phyloP scores from a whole-genome alignment of 495 filamentous ascomycete species.

The Podospora australis region DNA sequence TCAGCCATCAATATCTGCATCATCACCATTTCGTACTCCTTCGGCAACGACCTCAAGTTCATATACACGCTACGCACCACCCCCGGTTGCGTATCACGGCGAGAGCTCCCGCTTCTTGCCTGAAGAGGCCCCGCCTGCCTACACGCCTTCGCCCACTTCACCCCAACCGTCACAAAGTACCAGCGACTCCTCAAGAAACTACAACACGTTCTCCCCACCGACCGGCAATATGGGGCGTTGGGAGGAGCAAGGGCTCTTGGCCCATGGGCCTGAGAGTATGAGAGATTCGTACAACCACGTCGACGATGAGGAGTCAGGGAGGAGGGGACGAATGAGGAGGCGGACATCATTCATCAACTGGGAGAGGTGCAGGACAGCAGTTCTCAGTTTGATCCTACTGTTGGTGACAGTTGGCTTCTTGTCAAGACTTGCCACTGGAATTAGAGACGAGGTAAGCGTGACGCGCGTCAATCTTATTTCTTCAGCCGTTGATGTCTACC shows the following conservation, averaged over 20 bases:
- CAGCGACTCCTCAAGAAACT: constrained; percentile 19
- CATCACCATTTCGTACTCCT: constrained; percentile 15
- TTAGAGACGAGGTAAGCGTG: constrained; percentile 21
- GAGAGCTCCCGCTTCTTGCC: constrained; percentile 24
- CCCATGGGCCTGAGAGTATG: constrained; percentile 38
- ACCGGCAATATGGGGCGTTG: constrained; percentile 31
- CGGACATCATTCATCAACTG: constrained; percentile 15
- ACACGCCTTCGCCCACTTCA: constrained; percentile 34
- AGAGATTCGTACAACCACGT: constrained; percentile 8
- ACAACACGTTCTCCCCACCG: constrained; percentile 32
- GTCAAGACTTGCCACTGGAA: constrained; percentile 11
- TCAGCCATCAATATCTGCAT: constrained; percentile 14
- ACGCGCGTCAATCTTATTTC: constrained; percentile 9
- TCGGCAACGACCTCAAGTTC: constrained; percentile 12
- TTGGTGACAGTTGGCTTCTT: constrained; percentile 25
- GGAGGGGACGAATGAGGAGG: constrained; percentile 28
- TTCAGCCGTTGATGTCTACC: background rate
- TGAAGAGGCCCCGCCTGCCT: constrained; percentile 41
- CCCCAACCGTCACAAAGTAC: constrained; percentile 11
- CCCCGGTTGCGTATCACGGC: constrained; percentile 5
- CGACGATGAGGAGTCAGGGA: constrained; percentile 3
- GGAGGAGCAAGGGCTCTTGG: constrained; percentile 33
- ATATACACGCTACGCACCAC: constrained; percentile 20
- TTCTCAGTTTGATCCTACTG: constrained; percentile 25
- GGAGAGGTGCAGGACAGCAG: constrained; percentile 17